A percentile compares a stretch with the other conserved stretches of the same genome.
Conservation (phyloP, 352 stramenopile species). For the Globisporangium parvum region DNA sequence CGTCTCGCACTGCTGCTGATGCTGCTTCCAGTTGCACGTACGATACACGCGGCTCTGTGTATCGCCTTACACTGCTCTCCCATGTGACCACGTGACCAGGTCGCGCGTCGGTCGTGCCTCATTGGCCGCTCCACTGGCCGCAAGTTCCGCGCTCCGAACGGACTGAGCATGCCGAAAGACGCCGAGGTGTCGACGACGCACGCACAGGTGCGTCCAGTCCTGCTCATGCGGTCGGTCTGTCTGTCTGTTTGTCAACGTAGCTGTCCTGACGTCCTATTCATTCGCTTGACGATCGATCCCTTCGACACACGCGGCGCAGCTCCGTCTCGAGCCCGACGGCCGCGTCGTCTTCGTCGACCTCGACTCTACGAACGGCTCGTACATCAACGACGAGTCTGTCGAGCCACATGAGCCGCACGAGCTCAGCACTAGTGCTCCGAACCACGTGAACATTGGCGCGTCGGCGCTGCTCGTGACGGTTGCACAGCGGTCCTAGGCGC, state of each 20-base stretch:
- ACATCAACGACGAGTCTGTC: conserved; percentile 49
- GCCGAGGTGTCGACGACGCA: conserved; percentile 80
- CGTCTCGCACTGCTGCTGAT: background rate
- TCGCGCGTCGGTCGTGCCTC: conserved; percentile 50
- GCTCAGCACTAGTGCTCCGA: conserved; percentile 34
- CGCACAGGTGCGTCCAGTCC: conserved; percentile 37
- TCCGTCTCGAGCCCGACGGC: conserved; percentile 58
- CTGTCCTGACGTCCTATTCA: no score
- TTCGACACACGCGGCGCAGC: conserved; percentile 17
- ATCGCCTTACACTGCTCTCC: background rate
- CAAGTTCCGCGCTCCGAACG: conserved; percentile 68
- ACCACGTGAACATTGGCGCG: conserved; percentile 45
- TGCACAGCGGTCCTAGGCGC: conserved; percentile 26
- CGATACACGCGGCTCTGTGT: background rate
- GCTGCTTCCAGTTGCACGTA: background rate
- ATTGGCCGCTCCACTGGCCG: conserved; percentile 73
- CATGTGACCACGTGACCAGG: conserved; percentile 22
- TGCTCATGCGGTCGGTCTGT: background rate
- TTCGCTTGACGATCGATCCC: background rate
- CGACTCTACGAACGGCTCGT: conserved; percentile 79
- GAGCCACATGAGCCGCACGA: conserved; percentile 40
- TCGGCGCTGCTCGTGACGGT: conserved; percentile 53
- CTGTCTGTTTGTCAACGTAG: background rate
- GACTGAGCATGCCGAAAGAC: conserved; percentile 75
- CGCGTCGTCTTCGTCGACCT: conserved; percentile 67